phyloP scores from a whole-genome alignment of 169 alveolate genomes.

The Plasmodium adleri region DNA sequence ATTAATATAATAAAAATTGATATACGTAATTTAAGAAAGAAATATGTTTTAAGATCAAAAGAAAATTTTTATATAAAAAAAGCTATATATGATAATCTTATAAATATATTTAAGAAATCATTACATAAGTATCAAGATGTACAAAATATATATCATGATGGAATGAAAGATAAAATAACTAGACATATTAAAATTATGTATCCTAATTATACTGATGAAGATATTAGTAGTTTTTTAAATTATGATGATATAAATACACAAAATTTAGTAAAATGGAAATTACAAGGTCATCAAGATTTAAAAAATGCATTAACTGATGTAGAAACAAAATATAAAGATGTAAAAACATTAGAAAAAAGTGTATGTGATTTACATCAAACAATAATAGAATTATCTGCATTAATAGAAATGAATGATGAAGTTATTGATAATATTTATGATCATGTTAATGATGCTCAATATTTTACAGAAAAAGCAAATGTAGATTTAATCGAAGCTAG shows the following conservation, averaged over 20 bases:
- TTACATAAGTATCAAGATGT: slow-evolving; percentile 44
- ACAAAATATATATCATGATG: slow-evolving; percentile 40
- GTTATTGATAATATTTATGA: slow-evolving; percentile 54
- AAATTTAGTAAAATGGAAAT: slow-evolving; percentile 65
- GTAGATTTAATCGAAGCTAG: slow-evolving; percentile 66
- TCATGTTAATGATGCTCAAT: slow-evolving; percentile 63
- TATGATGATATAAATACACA: slow-evolving; percentile 71
- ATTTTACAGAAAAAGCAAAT: slow-evolving; percentile 75
- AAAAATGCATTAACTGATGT: slow-evolving; percentile 73
- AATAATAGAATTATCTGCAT: slow-evolving; percentile 57
- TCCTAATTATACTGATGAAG: slow-evolving; percentile 62
- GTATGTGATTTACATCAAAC: slow-evolving; percentile 74
- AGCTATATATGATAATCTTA: slow-evolving; percentile 61
- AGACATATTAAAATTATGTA: slow-evolving; percentile 72
- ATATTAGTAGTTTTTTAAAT: slow-evolving; percentile 53
- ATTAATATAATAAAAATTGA: slow-evolving; percentile 44
- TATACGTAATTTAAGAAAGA: slow-evolving; percentile 49
- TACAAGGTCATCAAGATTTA: slow-evolving; percentile 73
- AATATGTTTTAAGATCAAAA: slow-evolving; percentile 19
- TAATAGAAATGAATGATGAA: slow-evolving; percentile 73
- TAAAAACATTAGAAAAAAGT: slow-evolving; percentile 65
- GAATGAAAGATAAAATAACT: slow-evolving; percentile 61
- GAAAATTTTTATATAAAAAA: slow-evolving; percentile 54
- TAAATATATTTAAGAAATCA: slow-evolving; percentile 69
- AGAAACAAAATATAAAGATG: slow-evolving; percentile 76